phyloP scores from a whole-genome alignment of 2,329 filamentous ascomycete genomes.

The Orbilia brochopaga region DNA sequence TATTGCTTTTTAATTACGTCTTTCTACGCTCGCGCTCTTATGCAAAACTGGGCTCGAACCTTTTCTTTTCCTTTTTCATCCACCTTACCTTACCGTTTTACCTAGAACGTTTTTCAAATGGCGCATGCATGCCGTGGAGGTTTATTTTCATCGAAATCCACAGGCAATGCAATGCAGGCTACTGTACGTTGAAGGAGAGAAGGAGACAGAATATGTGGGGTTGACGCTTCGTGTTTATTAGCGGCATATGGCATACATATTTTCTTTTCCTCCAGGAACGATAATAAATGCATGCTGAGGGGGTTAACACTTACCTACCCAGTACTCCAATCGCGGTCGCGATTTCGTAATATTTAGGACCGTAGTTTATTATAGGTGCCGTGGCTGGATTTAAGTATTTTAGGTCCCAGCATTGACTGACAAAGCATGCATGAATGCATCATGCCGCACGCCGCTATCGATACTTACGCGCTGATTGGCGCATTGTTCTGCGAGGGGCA shows the following conservation, averaged over 20 bases:
- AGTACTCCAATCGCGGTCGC: background rate
- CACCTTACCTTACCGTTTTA: too few relatives aligned
- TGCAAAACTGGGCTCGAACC: background rate
- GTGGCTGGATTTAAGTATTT: too few relatives aligned
- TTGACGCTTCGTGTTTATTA: slow-evolving; percentile 1
- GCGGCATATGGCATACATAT: slow-evolving; percentile 8
- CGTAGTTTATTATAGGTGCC: too few relatives aligned
- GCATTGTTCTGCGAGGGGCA: too few relatives aligned
- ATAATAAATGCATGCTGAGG: background rate
- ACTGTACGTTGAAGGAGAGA: too few relatives aligned
- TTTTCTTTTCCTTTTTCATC: background rate
- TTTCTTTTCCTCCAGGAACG: background rate
- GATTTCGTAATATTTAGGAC: too few relatives aligned
- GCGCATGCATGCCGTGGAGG: background rate
- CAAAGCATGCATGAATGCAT: too few relatives aligned
- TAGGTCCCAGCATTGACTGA: too few relatives aligned
- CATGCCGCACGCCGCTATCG: too few relatives aligned
- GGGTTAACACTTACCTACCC: background rate
- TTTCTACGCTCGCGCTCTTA: slow-evolving; percentile 19
- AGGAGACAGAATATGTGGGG: background rate
- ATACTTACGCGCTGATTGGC: too few relatives aligned
- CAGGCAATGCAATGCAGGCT: background rate
- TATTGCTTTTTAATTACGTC: slow-evolving; percentile 11
- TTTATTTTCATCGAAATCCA: slow-evolving; percentile 13
- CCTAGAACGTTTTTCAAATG: background rate